Evolutionary conservation across 2,329 filamentous ascomycete species (phyloP).

Genomic region (Ceratocystis destructans): DNA sequence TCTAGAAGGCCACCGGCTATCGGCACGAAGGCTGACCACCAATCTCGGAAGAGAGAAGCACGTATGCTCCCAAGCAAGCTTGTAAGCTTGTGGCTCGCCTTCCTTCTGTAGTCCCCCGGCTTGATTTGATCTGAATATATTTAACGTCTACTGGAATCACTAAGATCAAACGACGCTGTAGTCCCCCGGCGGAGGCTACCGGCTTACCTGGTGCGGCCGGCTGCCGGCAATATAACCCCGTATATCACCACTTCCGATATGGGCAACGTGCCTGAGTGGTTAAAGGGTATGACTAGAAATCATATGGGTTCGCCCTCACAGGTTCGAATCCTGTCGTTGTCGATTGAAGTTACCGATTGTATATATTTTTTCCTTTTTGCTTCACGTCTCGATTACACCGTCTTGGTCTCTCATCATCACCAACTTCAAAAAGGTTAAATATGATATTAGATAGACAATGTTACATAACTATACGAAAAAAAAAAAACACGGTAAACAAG

Average conservation of each 20-base stretch:
- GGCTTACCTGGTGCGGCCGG: too few relatives aligned
- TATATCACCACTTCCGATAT: not conserved
- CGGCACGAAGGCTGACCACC: too few relatives aligned
- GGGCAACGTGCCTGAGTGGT: constrained; percentile 19
- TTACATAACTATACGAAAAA: not conserved
- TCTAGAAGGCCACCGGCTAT: too few relatives aligned
- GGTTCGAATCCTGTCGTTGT: constrained; percentile 19
- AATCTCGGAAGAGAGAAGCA: too few relatives aligned
- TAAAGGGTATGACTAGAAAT: constrained; percentile 19
- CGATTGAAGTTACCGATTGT: not conserved
- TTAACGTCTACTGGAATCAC: too few relatives aligned
- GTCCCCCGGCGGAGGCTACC: too few relatives aligned
- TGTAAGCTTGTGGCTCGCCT: too few relatives aligned
- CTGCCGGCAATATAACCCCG: not conserved
- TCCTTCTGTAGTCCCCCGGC: too few relatives aligned
- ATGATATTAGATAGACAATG: not conserved
- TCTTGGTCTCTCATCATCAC: not conserved
- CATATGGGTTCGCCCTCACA: constrained; percentile 18
- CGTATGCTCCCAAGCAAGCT: too few relatives aligned
- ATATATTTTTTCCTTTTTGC: not conserved
- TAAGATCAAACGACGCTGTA: too few relatives aligned
- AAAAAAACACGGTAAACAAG: not conserved
- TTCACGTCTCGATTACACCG: too few relatives aligned
- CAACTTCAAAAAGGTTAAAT: not conserved
- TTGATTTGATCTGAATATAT: too few relatives aligned